A percentile compares a stretch with the other conserved stretches of the same genome.
Conservation (phyloP, 805 yeast genomes). For the Schizosaccharomyces octosporus region DNA sequence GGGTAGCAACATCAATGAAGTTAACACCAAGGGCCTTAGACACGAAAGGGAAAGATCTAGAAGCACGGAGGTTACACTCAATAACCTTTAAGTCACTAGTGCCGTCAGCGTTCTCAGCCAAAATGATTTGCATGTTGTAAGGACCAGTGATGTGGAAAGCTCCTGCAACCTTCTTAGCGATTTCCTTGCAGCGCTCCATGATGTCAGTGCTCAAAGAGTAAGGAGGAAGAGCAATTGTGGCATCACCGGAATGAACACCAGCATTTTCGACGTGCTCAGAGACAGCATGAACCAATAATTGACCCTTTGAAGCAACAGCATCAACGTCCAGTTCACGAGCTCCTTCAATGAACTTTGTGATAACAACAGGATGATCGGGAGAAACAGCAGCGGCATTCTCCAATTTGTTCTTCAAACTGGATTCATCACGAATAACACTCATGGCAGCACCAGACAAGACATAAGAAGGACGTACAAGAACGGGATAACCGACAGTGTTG, state of each 20-base stretch:
- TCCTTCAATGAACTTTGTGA: slow-evolving; percentile 84
- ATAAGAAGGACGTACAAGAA: slow-evolving; percentile 88
- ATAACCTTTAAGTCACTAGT: slow-evolving; percentile 61
- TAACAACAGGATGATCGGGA: slow-evolving; percentile 92
- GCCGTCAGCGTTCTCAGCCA: slow-evolving; percentile 57
- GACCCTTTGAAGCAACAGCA: slow-evolving; percentile 89
- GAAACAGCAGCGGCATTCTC: slow-evolving; percentile 93
- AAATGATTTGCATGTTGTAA: slow-evolving; percentile 84
- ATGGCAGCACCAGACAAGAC: slow-evolving; percentile 97
- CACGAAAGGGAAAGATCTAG: slow-evolving; percentile 97
- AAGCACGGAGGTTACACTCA: slow-evolving; percentile 95
- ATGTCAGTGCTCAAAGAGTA: slow-evolving; percentile 85
- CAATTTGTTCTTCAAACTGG: slow-evolving; percentile 66
- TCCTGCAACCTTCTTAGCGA: slow-evolving; percentile 82
- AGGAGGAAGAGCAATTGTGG: slow-evolving; percentile 89
- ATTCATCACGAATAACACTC: slow-evolving; percentile 82
- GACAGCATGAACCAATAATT: slow-evolving; percentile 86
- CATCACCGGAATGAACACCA: slow-evolving; percentile 98
- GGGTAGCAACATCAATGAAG: slow-evolving; percentile 89
- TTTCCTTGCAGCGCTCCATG: slow-evolving; percentile 58
- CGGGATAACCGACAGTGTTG: slow-evolving; percentile 75
- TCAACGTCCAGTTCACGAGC: slow-evolving; percentile 98
- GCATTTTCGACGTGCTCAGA: slow-evolving; percentile 98
- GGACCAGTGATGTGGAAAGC: slow-evolving; percentile 95
- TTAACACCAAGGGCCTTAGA: slow-evolving; percentile 93